Evolutionary conservation across 495 filamentous ascomycete species (phyloP), one percentile per base, ranked within the genome.

Genomic region (Apiosordaria backusii): DNA sequence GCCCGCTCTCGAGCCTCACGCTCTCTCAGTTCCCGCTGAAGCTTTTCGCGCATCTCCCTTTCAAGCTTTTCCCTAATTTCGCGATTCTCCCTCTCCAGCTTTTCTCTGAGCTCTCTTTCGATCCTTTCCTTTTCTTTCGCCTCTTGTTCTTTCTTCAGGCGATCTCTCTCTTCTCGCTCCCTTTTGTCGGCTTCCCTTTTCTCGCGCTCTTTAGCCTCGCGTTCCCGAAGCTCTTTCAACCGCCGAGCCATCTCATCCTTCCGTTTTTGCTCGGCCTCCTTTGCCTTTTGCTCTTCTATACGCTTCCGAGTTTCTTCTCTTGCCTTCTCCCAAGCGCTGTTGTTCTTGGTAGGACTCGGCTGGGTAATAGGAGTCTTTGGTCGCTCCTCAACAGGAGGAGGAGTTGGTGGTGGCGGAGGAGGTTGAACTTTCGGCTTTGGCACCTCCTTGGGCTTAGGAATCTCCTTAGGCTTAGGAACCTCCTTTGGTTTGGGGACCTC

Each of bases 221-320:
- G 86, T 68, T 86, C 87, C 6, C 86, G 83, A 4, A 86, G 74
- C 63, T 84, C 80, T 50, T 79, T 81, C n/a, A 83, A 66, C 40
- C 80, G 80, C 55, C 79, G 83, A 26, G 79, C 79, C 40, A 80
- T 70, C 52, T 85, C 83, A 65, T 87, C 82, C 59, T 80, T 82
- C 60, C 74, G 73, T 65, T 81, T 83, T 52, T 73, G 69, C 55
- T 82, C 81, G 10, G 78, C 81, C 60, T 85, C 83, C 64, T 72
- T 80, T 3, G 75, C 76, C 62, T 88, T 89, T 15, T 83, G 80
- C 69, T 87, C 87, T 63, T 89, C 87, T 64, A 87, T 86, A 58
- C 82, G 81, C 58, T 80, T 81, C 40, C 83, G 77, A 57, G 85
- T 87, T 68, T 93, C 91, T 72, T 92, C 89, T 62, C 86, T 79